A percentile compares a stretch with the other conserved stretches of the same genome.
These are phyloP conservation scores for Starmerella etchellsii DNA, from an alignment of 805 yeast genomes.

Conservation along the genomic window DNA sequence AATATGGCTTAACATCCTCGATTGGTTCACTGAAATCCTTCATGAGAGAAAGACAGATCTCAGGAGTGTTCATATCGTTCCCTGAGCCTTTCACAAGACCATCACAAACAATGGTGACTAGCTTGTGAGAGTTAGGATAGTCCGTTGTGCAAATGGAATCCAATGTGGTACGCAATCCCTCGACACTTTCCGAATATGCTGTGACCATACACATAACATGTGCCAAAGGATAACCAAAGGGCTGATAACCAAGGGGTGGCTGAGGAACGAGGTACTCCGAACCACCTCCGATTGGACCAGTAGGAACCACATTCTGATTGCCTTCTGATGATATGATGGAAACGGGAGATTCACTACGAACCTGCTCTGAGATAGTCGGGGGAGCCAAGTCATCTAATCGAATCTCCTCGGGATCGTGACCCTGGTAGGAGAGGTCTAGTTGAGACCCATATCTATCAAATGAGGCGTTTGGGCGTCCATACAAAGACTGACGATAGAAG, in stretches of 20 bases:
- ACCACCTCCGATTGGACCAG: constrained; percentile 23
- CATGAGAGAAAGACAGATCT: constrained; percentile 78
- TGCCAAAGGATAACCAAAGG: constrained; percentile 67
- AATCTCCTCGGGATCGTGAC: constrained; percentile 18
- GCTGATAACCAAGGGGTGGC: constrained; percentile 81
- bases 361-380: constrained; percentile 6
- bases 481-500: constrained; percentile 19
- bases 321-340: constrained; percentile 1
- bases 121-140: constrained; percentile 88
- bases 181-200: constrained; percentile 87
- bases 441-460: constrained; percentile 9
- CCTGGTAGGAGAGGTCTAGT: constrained; percentile 22
- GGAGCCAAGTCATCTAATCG: constrained; percentile 12
- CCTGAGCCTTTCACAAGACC: constrained; percentile 93
- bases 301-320: constrained; percentile 1
- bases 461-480: constrained; percentile 4
- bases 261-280: constrained; percentile 70
- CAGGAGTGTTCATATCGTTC: constrained; percentile 78
- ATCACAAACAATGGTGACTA: constrained; percentile 77
- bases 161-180: constrained; percentile 71
- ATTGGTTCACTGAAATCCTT: constrained; percentile 55
- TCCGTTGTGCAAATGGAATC: constrained; percentile 93
- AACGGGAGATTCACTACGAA: constrained; percentile 8
- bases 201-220: constrained; percentile 71
- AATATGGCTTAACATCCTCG: constrained; percentile 66